phyloP scores from a whole-genome alignment of 371 early-diverging fungal genomes.

The Batrachochytrium dendrobatidis region DNA sequence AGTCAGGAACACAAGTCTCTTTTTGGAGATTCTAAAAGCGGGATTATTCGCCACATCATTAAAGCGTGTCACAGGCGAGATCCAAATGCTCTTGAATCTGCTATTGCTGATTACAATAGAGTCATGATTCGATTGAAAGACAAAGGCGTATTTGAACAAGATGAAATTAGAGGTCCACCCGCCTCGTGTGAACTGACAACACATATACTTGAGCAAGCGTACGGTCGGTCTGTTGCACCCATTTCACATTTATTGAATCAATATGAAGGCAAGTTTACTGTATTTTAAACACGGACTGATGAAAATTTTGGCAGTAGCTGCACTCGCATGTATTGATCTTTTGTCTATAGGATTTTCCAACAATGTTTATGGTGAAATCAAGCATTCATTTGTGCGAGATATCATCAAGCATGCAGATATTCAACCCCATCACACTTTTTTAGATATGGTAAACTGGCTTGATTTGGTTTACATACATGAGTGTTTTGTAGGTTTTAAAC shows the following conservation, averaged over 20 bases:
- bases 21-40: slow-evolving; percentile 60
- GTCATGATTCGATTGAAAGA: slow-evolving; percentile 15
- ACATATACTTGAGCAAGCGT: slow-evolving; percentile 82
- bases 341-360: slow-evolving; percentile 76
- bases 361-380: slow-evolving; percentile 94
- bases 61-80: slow-evolving; percentile 69
- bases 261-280: slow-evolving; percentile 55
- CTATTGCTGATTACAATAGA: slow-evolving; percentile 65
- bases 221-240: slow-evolving; percentile 80
- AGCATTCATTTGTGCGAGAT: slow-evolving; percentile 72
- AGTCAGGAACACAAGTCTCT: slow-evolving; percentile 26
- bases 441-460: slow-evolving; percentile 68
- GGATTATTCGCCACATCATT: slow-evolving; percentile 68
- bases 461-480: no score
- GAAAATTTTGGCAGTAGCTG: no score
- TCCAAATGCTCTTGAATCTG: slow-evolving; percentile 58
- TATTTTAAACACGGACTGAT: no score
- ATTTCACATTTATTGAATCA: slow-evolving; percentile 70
- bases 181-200: slow-evolving; percentile 60
- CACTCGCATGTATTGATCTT: no score
- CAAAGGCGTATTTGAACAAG: slow-evolving; percentile 7
- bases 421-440: slow-evolving; percentile 61
- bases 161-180: slow-evolving; percentile 31
- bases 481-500: no score
- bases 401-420: slow-evolving; percentile 69